phyloP scores from a whole-genome alignment of 257 asterid species.

The Asclepias syriaca region DNA sequence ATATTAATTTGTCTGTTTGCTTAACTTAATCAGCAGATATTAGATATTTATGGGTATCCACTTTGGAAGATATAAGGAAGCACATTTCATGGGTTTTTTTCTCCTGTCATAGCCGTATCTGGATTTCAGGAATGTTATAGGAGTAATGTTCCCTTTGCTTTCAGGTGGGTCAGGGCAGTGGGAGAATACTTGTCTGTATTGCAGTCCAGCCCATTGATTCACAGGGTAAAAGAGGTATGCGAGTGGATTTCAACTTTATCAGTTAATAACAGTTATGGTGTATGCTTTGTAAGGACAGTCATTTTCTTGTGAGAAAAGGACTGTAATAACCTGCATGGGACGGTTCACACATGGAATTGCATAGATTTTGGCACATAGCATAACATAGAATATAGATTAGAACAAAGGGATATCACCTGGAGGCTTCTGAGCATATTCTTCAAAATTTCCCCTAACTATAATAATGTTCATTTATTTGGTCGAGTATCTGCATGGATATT shows the following conservation, averaged over 20 bases:
- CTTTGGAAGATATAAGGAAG: background rate
- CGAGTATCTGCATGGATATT: background rate
- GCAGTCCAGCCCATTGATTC: constrained; percentile 51
- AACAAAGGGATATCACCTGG: background rate
- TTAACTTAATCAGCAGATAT: background rate
- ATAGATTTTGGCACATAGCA: background rate
- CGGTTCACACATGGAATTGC: background rate
- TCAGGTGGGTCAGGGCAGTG: constrained; percentile 93
- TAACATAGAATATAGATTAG: background rate
- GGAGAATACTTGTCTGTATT: constrained; percentile 61
- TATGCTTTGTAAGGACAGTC: background rate
- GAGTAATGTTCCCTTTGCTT: constrained; percentile 8
- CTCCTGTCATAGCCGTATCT: background rate
- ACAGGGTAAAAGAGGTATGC: constrained; percentile 30
- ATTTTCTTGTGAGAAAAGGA: background rate
- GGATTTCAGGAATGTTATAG: background rate
- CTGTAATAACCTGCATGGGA: background rate
- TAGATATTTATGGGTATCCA: background rate
- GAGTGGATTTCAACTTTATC: background rate
- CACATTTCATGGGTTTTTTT: background rate
- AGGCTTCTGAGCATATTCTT: too few species aligned
- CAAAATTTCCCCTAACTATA: too few species aligned
- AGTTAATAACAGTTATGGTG: background rate
- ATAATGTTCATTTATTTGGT: background rate
- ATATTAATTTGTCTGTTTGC: background rate